phyloP scores from a whole-genome alignment of 441 rosid genomes.

The Populus hybrid region DNA sequence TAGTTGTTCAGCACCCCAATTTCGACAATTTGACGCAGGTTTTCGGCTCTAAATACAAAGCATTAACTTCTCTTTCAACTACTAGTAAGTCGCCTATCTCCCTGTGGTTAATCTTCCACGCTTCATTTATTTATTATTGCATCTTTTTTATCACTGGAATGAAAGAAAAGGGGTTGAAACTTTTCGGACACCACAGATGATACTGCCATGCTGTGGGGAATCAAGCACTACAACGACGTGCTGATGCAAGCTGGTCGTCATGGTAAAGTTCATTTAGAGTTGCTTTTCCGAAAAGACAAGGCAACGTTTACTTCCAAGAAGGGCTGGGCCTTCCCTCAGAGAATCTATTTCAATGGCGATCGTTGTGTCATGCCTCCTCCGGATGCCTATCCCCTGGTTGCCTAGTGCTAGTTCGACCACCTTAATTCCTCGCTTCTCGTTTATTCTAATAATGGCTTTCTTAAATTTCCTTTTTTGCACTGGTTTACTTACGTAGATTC shows the following conservation, averaged over 20 bases:
- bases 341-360: conserved; percentile 71
- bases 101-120: not conserved
- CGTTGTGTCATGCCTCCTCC: conserved; percentile 74
- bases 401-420: not conserved
- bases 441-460: not conserved
- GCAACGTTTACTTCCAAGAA: conserved; percentile 63
- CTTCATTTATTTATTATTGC: not conserved
- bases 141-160: not conserved
- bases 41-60: conserved; percentile 64
- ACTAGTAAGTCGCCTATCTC: conserved; percentile 51
- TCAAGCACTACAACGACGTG: conserved; percentile 59
- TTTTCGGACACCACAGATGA: conserved; percentile 55
- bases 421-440: not conserved
- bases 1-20: conserved; percentile 78
- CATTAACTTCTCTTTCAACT: conserved; percentile 46
- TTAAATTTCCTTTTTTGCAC: not conserved
- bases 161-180: not conserved
- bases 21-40: conserved; percentile 66
- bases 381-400: not conserved
- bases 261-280: conserved; percentile 69
- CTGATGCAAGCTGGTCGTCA: conserved; percentile 61
- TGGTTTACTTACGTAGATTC: not conserved
- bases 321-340: conserved; percentile 77
- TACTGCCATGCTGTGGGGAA: conserved; percentile 70
- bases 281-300: conserved; percentile 55